phyloP scores from a whole-genome alignment of 257 asterid species.

The Solanum infundibuliforme region DNA sequence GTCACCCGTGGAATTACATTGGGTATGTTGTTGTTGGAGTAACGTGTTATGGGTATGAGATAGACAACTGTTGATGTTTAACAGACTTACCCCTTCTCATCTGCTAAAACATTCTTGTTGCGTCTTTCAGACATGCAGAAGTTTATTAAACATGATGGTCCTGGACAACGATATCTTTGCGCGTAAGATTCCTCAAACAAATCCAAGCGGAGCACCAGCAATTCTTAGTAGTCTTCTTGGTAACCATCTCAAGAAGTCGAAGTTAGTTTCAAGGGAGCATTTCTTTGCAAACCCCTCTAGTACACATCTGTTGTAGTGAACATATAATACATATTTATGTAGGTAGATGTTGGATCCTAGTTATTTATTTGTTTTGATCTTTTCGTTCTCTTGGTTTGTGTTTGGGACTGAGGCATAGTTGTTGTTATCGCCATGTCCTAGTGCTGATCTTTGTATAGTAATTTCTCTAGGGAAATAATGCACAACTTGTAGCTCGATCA shows the following conservation, averaged over 20 bases:
- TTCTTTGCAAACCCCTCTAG: slow-evolving; percentile 74
- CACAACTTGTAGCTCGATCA: not conserved
- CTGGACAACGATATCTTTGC: slow-evolving; percentile 54
- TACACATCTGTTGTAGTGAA: slow-evolving; percentile 35
- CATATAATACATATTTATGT: not conserved
- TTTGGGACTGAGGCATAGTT: not conserved
- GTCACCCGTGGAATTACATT: not conserved
- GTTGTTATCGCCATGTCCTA: not conserved
- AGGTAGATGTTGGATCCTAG: not conserved
- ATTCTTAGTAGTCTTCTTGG: slow-evolving; percentile 49
- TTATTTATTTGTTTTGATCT: not conserved
- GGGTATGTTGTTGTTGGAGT: not conserved
- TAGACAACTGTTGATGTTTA: not conserved
- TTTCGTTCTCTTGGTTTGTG: not conserved
- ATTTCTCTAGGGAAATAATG: not conserved
- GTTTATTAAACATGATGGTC: slow-evolving; percentile 49
- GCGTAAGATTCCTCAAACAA: slow-evolving; percentile 48
- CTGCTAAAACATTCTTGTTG: slow-evolving; percentile 4
- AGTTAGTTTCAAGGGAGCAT: slow-evolving; percentile 38
- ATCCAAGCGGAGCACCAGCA: slow-evolving; percentile 45
- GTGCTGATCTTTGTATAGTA: not conserved
- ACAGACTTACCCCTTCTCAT: not conserved
- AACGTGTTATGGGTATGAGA: not conserved
- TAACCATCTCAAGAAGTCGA: slow-evolving; percentile 25
- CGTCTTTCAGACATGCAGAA: slow-evolving; percentile 69